Evolutionary conservation across 805 yeast genomes (phyloP).

Genomic region (Jamesozyma jinghongensis): DNA sequence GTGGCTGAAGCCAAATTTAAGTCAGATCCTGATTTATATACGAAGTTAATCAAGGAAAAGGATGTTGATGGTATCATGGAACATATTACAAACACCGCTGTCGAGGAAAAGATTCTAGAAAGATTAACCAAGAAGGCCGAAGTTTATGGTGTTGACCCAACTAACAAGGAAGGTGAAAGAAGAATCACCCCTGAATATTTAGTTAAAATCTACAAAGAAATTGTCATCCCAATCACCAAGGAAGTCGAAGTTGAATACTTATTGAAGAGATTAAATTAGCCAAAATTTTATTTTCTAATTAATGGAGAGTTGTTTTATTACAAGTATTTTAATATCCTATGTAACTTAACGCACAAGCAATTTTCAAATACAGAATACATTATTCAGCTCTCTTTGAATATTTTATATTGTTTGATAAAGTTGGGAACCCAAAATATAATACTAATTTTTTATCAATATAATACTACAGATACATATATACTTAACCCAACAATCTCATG

Average conservation of each 20-base stretch:
- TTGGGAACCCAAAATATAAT: no score
- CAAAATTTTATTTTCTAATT: not conserved
- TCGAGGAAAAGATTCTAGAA: constrained; percentile 73
- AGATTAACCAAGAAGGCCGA: constrained; percentile 74
- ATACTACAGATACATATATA: not conserved
- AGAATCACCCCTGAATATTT: constrained; percentile 76
- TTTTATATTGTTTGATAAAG: no score
- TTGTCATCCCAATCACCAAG: constrained; percentile 88
- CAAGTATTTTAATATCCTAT: no score
- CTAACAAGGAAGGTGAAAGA: constrained; percentile 60
- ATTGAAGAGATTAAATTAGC: constrained; percentile 62
- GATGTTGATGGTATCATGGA: constrained; percentile 68
- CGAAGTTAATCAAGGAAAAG: constrained; percentile 49
- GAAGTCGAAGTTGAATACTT: constrained; percentile 91
- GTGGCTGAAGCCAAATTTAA: constrained; percentile 93
- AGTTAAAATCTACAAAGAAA: constrained; percentile 75
- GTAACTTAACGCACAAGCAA: no score
- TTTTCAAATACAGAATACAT: no score
- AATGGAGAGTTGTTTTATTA: not conserved
- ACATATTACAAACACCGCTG: constrained; percentile 79
- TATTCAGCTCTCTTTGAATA: no score
- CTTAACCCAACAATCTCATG: constrained; percentile 54
- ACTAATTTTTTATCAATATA: no score
- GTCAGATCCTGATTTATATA: constrained; percentile 54
- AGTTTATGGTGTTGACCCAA: constrained; percentile 83